Evolutionary conservation across 768 basidiomycete genomes (phyloP), one percentile per base, ranked within the genome.

Genomic region (Phaffia tasmanica): DNA sequence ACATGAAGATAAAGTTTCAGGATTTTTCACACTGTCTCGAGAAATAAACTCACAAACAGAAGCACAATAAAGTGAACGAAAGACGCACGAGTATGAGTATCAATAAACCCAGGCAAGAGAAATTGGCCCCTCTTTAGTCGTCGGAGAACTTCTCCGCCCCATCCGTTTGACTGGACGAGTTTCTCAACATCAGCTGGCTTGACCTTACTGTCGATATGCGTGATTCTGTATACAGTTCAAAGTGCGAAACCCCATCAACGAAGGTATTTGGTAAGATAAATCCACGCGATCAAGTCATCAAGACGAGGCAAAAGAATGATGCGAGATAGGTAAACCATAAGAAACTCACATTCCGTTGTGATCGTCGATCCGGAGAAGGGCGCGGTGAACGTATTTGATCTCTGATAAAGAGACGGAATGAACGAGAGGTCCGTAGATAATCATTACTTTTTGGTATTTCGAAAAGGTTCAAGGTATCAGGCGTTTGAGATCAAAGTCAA

Each of bases 101-200:
- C 92, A 63, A 93, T 79, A 74, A 94, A 84, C 3, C 92, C 92
- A 7, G 92, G 92, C 73, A 89, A 83, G 64, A 94, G 72, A 73
- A 91, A 92, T 70, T 82, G 78, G 8, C 80, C 80, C 8, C 73
- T 53, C 64, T 72, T 73, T 21, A 81, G 75, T 19, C 25, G 8
- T 29, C 27, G 56, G 27, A 57, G 9, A 30, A 62, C 48, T 1
- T 49, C 21, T 32, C 46, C 57, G 16, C 11, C 9, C 2, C 42
- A 35, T 2, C 64, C 64, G n/a, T 53, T 46, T 21, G 29, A 14
- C 23, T 54, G 2, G 18, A 65, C 50, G 19, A 62, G 32, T 8
- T 25, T 3, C 1, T 59, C 46, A 23, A 67, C 46, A 11, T 49
- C 49, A 27, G 42, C 57, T 6, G 64, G 19, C 19, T 25, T 16